Base-by-base conservation (phyloP, 768 basidiomycete genomes). In the Nidula microcarpa region DNA sequence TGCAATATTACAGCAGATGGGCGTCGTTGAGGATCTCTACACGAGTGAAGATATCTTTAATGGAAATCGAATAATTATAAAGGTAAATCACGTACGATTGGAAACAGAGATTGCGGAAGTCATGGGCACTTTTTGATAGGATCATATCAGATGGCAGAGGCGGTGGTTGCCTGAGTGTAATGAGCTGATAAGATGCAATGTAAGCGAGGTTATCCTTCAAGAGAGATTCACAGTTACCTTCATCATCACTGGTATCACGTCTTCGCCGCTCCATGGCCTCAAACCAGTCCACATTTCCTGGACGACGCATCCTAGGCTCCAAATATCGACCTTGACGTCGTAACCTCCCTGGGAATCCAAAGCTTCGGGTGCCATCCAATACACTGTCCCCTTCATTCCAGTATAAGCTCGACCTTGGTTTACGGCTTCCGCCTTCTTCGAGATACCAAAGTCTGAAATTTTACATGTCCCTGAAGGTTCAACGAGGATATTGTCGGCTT, bases 331-430 rank as follows among this genome's bases (percentile, higher is more conserved):
- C 66, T 98, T 98, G n/a, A 83, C 84, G 60, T 89, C 88, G 67
- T 98, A 98, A 0, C 92, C 92, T 50, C 79, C 77, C 55, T 82
- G 79, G 49, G 82, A 77, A 56, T 86, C 79, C 13, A 91, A 68
- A 33, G 92, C 84, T 70, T 91, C 94, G 0, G 94, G 94, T 1
- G 94, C 94, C 94, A 97, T 96, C 92, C 94, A 98, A 65, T 89
- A 94, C 11, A 91, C 82, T 0, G 94, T 94, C 5, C 95, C 95
- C 69, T 86, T 87, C 86, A 97, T 88, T 13, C 79, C 80, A 1
- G 92, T 92, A 44, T 74, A 77, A 48, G 84, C 86, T 46, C 84
- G 81, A 11, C 76, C 82, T 56, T 64, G 58, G 30, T 78, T 71
- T 47, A 82, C 80, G 57, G 90, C 83, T 51, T 88, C 86, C 50